Conservation (phyloP, 306 rosid species). For the Malus sylvestris region DNA sequence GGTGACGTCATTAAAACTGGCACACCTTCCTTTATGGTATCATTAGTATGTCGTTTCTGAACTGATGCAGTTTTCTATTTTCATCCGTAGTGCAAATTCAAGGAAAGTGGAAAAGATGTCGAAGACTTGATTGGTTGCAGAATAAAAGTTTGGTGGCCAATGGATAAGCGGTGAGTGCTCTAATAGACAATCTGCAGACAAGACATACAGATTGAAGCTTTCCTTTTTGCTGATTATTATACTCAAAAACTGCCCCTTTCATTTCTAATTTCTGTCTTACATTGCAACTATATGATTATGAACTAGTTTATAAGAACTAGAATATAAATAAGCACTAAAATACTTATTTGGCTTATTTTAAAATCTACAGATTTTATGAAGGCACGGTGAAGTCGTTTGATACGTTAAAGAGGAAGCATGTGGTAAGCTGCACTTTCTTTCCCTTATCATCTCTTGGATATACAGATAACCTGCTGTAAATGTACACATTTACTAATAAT, state of each 20-base stretch:
- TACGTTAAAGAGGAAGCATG: slow-evolving; percentile 71
- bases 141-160: slow-evolving; percentile 99
- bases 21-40: background rate
- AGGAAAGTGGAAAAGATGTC: slow-evolving; percentile 52
- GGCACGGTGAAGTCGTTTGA: slow-evolving; percentile 90
- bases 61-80: slow-evolving; percentile 21
- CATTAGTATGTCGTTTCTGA: slow-evolving; percentile 6
- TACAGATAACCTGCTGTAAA: background rate
- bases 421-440: slow-evolving; percentile 54
- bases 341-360: slow-evolving; percentile 17
- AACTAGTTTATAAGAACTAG: background rate
- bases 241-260: background rate
- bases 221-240: background rate
- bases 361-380: slow-evolving; percentile 63
- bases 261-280: background rate
- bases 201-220: background rate
- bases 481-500: background rate
- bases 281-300: background rate
- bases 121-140: slow-evolving; percentile 90
- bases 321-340: background rate
- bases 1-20: background rate
- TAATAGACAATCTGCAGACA: background rate
- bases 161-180: slow-evolving; percentile 71
- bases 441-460: slow-evolving; percentile 12
- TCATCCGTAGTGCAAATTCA: slow-evolving; percentile 42